Conservation (phyloP, 331 rosid species). For the Rhamnella rubrinervis region DNA sequence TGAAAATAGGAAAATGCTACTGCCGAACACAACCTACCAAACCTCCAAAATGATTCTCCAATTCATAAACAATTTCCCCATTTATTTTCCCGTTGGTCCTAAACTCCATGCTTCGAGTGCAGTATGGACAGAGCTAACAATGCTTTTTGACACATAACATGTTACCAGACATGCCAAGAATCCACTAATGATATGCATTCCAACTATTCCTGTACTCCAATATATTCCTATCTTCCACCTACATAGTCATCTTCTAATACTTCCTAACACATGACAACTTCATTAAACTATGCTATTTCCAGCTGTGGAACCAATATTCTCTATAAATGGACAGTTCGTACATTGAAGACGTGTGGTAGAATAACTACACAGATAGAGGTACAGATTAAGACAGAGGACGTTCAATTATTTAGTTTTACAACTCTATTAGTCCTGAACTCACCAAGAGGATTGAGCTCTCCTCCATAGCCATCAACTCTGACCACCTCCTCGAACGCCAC, state of each 20-base stretch:
- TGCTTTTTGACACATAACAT: not conserved
- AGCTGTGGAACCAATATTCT: not conserved
- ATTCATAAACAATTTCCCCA: conserved; percentile 4
- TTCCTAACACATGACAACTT: conserved; percentile 5
- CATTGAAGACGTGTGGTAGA: not conserved
- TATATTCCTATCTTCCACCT: conserved; percentile 2
- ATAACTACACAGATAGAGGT: conserved; percentile 17
- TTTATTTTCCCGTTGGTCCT: not conserved
- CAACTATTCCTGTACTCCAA: not conserved
- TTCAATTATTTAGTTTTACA: not conserved
- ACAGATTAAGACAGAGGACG: conserved; percentile 28
- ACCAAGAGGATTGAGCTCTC: conserved; percentile 94
- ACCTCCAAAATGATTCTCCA: conserved; percentile 9
- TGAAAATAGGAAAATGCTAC: not conserved
- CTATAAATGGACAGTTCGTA: not conserved
- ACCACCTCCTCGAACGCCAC: conserved; percentile 91
- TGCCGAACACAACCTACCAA: not conserved
- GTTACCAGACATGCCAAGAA: conserved; percentile 8
- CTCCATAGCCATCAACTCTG: conserved; percentile 87
- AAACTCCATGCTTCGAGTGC: not conserved
- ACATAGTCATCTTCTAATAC: not conserved
- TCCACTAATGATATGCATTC: not conserved
- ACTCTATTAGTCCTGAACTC: conserved; percentile 37
- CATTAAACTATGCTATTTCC: conserved; percentile 3
- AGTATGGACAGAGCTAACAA: not conserved